A percentile compares a stretch with the other conserved stretches of the same genome.
phyloP scores from a whole-genome alignment of 257 asterid genomes.

The Agastache rugosa region DNA sequence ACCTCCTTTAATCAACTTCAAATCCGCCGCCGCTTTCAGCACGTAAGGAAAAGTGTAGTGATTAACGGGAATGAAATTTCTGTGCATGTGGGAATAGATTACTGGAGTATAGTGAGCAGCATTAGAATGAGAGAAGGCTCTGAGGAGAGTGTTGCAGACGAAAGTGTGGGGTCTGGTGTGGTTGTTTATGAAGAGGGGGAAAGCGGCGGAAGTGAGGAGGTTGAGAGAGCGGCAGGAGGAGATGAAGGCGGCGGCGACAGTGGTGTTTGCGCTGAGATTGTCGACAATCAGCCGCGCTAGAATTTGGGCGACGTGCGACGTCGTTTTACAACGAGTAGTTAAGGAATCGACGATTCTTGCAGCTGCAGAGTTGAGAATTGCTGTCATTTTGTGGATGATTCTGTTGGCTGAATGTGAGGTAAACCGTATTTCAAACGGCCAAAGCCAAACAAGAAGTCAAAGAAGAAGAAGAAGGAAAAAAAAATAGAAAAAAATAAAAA shows the following conservation, averaged over 20 bases:
- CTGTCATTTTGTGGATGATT: constrained; percentile 26
- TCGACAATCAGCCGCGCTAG: constrained; percentile 59
- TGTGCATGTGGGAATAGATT: constrained; percentile 59
- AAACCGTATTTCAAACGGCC: not conserved
- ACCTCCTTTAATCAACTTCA: constrained; percentile 52
- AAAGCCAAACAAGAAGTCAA: no score
- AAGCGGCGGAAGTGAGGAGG: constrained; percentile 58
- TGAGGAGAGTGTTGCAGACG: constrained; percentile 70
- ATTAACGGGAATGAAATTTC: constrained; percentile 40
- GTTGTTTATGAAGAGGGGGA: constrained; percentile 57
- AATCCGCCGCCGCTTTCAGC: constrained; percentile 63
- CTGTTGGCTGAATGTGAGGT: not conserved
- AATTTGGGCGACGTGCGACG: constrained; percentile 57
- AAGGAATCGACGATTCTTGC: constrained; percentile 41
- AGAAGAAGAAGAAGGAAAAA: no score
- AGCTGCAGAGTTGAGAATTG: constrained; percentile 18
- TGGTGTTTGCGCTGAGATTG: constrained; percentile 55
- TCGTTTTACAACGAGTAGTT: constrained; percentile 35
- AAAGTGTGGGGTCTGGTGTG: constrained; percentile 54
- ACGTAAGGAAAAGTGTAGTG: constrained; percentile 68
- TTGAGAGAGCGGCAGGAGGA: constrained; percentile 51
- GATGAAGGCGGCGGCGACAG: constrained; percentile 58
- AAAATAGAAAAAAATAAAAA: not conserved
- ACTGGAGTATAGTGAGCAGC: constrained; percentile 41
- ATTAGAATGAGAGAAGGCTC: constrained; percentile 60